phyloP scores from a whole-genome alignment of 2,329 filamentous ascomycete genomes.

The Drechslerella coelobrocha region DNA sequence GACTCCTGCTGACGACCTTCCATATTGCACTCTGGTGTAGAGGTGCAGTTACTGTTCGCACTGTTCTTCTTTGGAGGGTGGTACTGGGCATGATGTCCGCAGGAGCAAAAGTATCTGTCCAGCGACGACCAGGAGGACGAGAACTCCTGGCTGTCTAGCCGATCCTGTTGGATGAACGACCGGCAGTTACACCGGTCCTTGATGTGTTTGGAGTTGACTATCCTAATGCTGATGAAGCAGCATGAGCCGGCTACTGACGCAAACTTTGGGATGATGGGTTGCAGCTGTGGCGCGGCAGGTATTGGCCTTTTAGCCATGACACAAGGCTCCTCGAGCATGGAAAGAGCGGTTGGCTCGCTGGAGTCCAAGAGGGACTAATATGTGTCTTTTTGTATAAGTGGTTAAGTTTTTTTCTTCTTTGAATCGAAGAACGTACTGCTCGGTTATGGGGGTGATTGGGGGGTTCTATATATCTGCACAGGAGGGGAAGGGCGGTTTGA shows the following conservation, averaged over 20 bases:
- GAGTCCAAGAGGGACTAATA: slow-evolving; percentile 8
- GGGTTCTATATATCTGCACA: slow-evolving; percentile 24
- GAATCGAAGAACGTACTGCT: not conserved
- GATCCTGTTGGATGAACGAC: slow-evolving; percentile 43
- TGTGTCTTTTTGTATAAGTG: not conserved
- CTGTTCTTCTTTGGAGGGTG: slow-evolving; percentile 37
- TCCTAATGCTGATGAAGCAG: slow-evolving; percentile 42
- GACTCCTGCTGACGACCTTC: slow-evolving; percentile 8
- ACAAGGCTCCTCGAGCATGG: slow-evolving; percentile 48
- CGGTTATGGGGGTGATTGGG: not conserved
- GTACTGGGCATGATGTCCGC: slow-evolving; percentile 50
- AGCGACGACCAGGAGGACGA: slow-evolving; percentile 47
- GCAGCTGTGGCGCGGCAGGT: slow-evolving; percentile 41
- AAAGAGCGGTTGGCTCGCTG: slow-evolving; percentile 2
- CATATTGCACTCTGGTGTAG: slow-evolving; percentile 39
- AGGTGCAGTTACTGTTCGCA: slow-evolving; percentile 20
- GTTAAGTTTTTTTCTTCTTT: too few relatives aligned
- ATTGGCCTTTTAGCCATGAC: slow-evolving; percentile 50
- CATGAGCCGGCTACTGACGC: slow-evolving; percentile 46
- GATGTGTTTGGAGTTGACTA: slow-evolving; percentile 45
- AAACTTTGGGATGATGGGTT: slow-evolving; percentile 45
- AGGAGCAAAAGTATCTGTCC: slow-evolving; percentile 51
- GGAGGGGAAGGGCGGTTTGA: slow-evolving; percentile 45
- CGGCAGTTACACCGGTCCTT: slow-evolving; percentile 43
- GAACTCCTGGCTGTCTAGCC: slow-evolving; percentile 28